Evolutionary conservation across 2,329 filamentous ascomycete species (phyloP), one percentile per base, ranked within the genome.

Genomic region (Trichoderma gracile): DNA sequence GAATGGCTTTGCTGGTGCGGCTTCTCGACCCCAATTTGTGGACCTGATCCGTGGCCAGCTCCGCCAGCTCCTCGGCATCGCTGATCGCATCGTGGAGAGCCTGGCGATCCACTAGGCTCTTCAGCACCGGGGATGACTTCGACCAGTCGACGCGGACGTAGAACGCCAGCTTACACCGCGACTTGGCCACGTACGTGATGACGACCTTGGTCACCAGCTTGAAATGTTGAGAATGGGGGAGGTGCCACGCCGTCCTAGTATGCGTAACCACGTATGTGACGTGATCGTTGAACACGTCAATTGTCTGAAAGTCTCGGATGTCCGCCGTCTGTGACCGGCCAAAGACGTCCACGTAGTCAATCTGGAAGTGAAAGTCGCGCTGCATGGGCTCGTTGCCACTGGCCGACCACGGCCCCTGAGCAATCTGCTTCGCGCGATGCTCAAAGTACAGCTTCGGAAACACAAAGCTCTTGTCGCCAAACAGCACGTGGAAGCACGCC

Each of bases 391-490:
- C 87, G 46, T 88, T 83, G 65, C 93, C 90, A 3, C 86, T 80
- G 19, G 83, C 81, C 27, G 58, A 62, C 95, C 95, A 99, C 0
- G 94, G 92, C 0, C 91, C 90, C 76, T 97, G 93, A 2, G 89
- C 87, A 67, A 97, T 93, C 67, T 89, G 87, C 74, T 89, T 86
- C 15, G 91, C 92, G 71, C 88, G 85, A 58, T 91, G 85, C 74
- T 96, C 92, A 73, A 92, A 89, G 74, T 97, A 94, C 33, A 98
- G 82, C 72, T 94, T 88, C 71, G 95, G 92, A 78, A 97, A 99
- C 45, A 98, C 89, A 40, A 93, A 92, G 74, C 92, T 96, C 78
- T 94, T 96, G 76, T 99, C 95, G 43, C 95, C 95, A 76, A 98
- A 99, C 58, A 99, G 84, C 17, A 98, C 91, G 73, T 98, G 94